phyloP scores from a whole-genome alignment of 1,284 basidiomycete genomes.

The Austroboletus rostrupii region DNA sequence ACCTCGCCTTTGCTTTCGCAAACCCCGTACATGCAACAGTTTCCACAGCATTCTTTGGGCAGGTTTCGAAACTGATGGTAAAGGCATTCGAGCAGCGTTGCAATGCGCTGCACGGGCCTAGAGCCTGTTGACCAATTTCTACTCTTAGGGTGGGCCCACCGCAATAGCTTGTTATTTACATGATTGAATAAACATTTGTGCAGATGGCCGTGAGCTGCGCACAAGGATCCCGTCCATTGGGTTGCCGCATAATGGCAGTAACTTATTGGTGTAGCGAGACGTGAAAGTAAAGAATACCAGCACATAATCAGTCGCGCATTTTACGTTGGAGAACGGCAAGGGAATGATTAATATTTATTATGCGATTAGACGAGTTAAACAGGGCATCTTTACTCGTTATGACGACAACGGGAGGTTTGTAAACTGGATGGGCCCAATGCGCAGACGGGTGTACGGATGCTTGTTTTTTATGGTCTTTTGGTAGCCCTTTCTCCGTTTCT shows the following conservation, averaged over 20 bases:
- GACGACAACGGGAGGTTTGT: conserved; percentile 21
- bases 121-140: conserved; percentile 8
- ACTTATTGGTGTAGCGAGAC: too few species aligned
- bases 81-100: conserved; percentile 88
- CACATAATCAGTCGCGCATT: too few species aligned
- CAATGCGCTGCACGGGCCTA: conserved; percentile 59
- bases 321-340: too few species aligned
- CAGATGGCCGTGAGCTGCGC: too few species aligned
- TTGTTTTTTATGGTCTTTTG: conserved; percentile 81
- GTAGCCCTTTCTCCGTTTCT: conserved; percentile 98
- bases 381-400: conserved; percentile 7
- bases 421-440: conserved; percentile 69
- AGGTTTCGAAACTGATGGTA: conserved; percentile 87
- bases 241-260: too few species aligned
- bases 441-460: conserved; percentile 88
- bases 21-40: conserved; percentile 84
- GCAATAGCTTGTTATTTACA: too few species aligned
- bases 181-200: too few species aligned
- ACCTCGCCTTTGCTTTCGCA: conserved; percentile 83
- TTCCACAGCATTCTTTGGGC: conserved; percentile 80
- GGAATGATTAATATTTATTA: neutral
- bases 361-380: too few species aligned
- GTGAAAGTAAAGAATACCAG: too few species aligned
- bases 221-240: too few species aligned
- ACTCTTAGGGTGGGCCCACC: too few species aligned